Evolutionary conservation across 352 stramenopile genomes (phyloP).

Genomic region (Pythium periplocum): DNA sequence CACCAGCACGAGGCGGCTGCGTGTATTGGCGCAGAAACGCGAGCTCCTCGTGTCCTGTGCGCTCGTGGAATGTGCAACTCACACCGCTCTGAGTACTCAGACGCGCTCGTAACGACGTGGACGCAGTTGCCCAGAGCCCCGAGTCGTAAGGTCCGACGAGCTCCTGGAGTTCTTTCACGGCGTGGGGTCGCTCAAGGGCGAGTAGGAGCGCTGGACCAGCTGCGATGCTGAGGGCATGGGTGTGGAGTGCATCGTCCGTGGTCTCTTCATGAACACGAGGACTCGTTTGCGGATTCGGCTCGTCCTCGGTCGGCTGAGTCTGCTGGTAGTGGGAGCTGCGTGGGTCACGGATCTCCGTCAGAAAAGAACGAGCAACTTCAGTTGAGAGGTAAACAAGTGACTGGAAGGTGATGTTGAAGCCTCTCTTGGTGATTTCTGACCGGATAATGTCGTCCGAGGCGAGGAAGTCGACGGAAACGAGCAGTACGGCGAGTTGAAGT

Average conservation of each 20-base stretch:
- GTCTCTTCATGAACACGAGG: neutral
- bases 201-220: constrained; percentile 42
- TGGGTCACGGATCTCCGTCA: constrained; percentile 33
- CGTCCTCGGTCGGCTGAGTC: neutral
- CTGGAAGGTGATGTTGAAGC: constrained; percentile 43
- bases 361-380: constrained; percentile 32
- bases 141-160: constrained; percentile 35
- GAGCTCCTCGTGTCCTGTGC: constrained; percentile 30
- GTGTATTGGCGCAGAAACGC: constrained; percentile 33
- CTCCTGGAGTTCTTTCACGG: constrained; percentile 44
- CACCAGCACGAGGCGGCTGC: constrained; percentile 1
- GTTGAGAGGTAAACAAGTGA: constrained; percentile 33
- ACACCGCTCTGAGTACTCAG: constrained; percentile 39
- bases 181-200: constrained; percentile 35
- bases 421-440: constrained; percentile 33
- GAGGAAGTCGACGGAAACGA: constrained; percentile 51
- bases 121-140: constrained; percentile 17
- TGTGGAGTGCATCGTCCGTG: too few species aligned
- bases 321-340: constrained; percentile 14
- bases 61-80: constrained; percentile 30
- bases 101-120: constrained; percentile 28
- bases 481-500: constrained; percentile 38
- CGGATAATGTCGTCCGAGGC: constrained; percentile 49
- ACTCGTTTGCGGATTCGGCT: neutral
- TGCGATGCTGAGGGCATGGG: neutral